Conservation (phyloP, 331 rosid species). For the Ulmus americana region DNA sequence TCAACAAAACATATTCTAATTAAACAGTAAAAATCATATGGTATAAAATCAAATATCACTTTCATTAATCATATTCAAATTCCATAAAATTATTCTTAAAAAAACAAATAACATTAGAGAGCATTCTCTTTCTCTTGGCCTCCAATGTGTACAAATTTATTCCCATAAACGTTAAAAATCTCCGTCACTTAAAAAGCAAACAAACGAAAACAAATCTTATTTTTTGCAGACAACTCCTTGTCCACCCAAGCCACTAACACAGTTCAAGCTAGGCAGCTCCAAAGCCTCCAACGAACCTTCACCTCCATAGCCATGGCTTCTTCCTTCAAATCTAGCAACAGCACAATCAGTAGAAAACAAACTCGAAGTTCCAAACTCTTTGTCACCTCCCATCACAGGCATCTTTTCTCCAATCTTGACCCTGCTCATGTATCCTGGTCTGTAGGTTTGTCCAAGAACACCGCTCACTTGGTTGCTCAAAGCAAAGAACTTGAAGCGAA, state of each 20-base stretch:
- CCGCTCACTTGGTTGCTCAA: conserved; percentile 18
- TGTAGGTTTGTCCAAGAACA: conserved; percentile 25
- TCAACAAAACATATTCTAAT: too few species aligned
- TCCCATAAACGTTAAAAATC: too few species aligned
- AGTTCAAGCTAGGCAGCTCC: conserved; percentile 22
- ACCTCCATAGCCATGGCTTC: background rate
- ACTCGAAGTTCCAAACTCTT: conserved; percentile 13
- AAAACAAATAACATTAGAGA: too few species aligned
- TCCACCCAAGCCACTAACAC: conserved; percentile 21
- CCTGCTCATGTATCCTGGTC: conserved; percentile 20
- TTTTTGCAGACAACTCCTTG: conserved; percentile 25
- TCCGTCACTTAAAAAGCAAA: too few species aligned
- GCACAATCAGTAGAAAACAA: conserved; percentile 22
- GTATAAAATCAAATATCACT: too few species aligned
- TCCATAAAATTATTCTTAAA: too few species aligned
- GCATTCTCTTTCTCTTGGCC: too few species aligned
- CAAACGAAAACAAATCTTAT: background rate
- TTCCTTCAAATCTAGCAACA: conserved; percentile 5
- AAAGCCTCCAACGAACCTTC: conserved; percentile 1
- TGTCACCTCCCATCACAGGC: conserved; percentile 23
- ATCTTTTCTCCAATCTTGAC: conserved; percentile 17
- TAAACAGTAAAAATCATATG: too few species aligned
- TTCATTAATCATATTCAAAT: too few species aligned
- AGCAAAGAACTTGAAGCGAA: conserved; percentile 24
- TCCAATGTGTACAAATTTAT: too few species aligned